Percentiles rank a stretch among this genome's conserved stretches.
These are phyloP conservation scores for Echinochloa phyllopogon DNA, from an alignment of 176 grass and related monocot genomes.

Conservation along the genomic window DNA sequence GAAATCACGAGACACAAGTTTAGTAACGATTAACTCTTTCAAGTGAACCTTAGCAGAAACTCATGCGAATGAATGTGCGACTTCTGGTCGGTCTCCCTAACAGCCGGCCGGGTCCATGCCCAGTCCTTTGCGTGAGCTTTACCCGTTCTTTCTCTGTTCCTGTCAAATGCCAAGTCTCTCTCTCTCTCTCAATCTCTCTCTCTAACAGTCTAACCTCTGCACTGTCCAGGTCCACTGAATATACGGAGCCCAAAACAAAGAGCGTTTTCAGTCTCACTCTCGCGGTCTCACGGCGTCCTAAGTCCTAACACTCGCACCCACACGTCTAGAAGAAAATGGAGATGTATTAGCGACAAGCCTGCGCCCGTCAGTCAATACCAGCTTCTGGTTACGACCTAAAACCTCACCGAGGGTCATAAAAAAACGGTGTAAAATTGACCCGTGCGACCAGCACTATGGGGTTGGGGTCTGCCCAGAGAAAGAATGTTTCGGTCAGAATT, in stretches of 20 bases:
- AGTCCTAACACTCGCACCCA: background rate
- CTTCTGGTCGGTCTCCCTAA: background rate
- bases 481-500: conserved; percentile 25
- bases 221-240: background rate
- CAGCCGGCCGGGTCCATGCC: background rate
- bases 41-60: background rate
- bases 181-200: too few relatives aligned
- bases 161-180: conserved; percentile 22
- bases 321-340: background rate
- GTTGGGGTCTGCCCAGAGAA: background rate
- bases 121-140: conserved; percentile 14
- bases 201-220: background rate
- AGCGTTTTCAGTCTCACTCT: background rate
- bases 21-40: background rate
- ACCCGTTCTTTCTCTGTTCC: conserved; percentile 7
- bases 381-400: background rate
- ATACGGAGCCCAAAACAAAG: background rate
- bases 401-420: background rate
- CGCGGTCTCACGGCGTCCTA: background rate
- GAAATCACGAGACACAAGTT: too few relatives aligned
- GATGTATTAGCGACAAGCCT: too few relatives aligned
- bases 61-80: background rate
- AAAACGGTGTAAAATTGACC: background rate
- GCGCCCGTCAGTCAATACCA: conserved; percentile 35
- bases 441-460: background rate